Base-by-base conservation (phyloP, 306 rosid species). In the Comarum palustre region DNA sequence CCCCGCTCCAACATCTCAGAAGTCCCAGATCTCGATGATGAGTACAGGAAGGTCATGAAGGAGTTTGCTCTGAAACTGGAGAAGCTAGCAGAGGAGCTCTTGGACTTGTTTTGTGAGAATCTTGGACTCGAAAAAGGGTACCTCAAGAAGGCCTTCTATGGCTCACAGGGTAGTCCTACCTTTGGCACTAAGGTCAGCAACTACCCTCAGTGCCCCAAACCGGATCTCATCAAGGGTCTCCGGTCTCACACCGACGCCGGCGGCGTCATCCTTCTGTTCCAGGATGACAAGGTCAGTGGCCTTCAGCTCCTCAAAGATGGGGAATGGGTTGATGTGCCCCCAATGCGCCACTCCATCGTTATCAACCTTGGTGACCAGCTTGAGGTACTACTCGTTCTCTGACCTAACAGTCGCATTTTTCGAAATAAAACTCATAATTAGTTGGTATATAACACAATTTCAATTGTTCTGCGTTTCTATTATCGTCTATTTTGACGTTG, bases 231-330 rank as follows among this genome's bases (percentile, higher is more conserved):
- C 71, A 93, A 90, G 83, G 98, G 98, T 50, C 98, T 93, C 52
- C 81, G 98, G 1, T 88, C 96, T 27, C 98, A 93, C 80, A 93
- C 98, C 17, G 98, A 93, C 48, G 98, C 98, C 2, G 97, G 98
- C 1, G 97, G 98, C 24, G 81, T 93, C 46, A 83, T 93, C 85
- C 88, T 93, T 7, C 92, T 93, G 66, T 88, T 93, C 83, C 98
- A 93, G 63, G 97, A 90, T 24, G 90, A 93, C 83, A 89, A 87
- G 81, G 97, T 93, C 73, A 87, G 97, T 71, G 98, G 97, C 57
- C 90, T 93, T 0, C 98, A 93, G 73, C 82, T 93, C 1, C 96
- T 90, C 57, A 93, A 90, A 66, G 96, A 90, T 32, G 98, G 76
- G 9, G 41, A 80, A 22, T 93, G 98, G 98, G 64, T 93, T 7